These are phyloP conservation scores for Polytrichum commune DNA, from an alignment of 225 moss, liverwort and hornwort species.

Conservation along the genomic window DNA sequence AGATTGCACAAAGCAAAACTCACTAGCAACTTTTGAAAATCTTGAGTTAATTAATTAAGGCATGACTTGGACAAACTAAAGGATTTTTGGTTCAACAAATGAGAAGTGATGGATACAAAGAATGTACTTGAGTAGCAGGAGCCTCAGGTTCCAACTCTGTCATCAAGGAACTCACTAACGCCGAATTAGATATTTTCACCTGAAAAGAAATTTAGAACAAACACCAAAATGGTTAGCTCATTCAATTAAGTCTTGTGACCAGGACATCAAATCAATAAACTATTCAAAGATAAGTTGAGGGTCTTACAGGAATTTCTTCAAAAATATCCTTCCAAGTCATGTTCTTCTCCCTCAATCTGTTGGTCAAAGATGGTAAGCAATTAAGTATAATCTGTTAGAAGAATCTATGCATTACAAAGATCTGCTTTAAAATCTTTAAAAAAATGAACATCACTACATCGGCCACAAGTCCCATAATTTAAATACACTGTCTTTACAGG, in stretches of 20 bases:
- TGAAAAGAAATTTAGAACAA: conserved; percentile 20
- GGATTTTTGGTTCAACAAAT: too few relatives aligned
- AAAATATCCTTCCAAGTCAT: conserved; percentile 90
- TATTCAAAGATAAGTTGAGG: neutral
- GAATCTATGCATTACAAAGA: too few relatives aligned
- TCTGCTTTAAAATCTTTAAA: too few relatives aligned
- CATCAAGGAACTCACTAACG: conserved; percentile 89
- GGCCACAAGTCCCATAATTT: too few relatives aligned
- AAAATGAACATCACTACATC: too few relatives aligned
- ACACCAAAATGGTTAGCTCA: neutral
- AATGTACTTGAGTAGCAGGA: conserved; percentile 73
- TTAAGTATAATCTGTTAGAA: too few relatives aligned
- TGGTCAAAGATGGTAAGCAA: conserved; percentile 3
- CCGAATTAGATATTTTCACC: conserved; percentile 96
- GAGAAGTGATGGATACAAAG: neutral
- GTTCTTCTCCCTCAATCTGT: conserved; percentile 97
- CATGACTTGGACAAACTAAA: too few relatives aligned
- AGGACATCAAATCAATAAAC: neutral
- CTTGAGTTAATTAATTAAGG: too few relatives aligned
- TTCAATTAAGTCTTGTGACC: too few relatives aligned
- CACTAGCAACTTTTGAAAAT: too few relatives aligned
- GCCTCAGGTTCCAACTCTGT: conserved; percentile 91
- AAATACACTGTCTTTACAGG: too few relatives aligned
- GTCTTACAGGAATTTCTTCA: conserved; percentile 88
- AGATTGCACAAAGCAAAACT: neutral